Evolutionary conservation across 768 basidiomycete genomes (phyloP), one percentile per base, ranked within the genome.

Genomic region (Roridomyces roridus): DNA sequence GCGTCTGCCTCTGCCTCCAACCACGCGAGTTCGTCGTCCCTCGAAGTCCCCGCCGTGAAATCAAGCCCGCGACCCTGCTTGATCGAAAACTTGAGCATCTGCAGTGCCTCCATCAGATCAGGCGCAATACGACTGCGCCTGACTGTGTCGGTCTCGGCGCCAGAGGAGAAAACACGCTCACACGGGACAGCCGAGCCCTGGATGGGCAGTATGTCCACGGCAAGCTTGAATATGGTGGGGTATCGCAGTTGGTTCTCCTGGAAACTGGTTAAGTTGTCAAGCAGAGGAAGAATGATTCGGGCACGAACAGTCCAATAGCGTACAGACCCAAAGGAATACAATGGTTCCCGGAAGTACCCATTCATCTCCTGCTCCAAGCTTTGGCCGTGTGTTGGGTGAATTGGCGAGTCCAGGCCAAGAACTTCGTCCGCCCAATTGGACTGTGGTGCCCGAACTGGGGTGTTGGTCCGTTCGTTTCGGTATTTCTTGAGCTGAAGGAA

Each of bases 181-280:
- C 51, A 52, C 1, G 51, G 51, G 2, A 52, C 43, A 6, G 51
- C 42, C 5, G 51, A 52, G 4, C 51, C 51, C 24, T 52, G 51
- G 14, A 52, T 52, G 0, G 51, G 42, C 21, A 52, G 18, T 7
- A 43, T 43, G 31, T 52, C 43, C 15, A 52, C 11, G 2, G 51
- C 51, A 10, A 48, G 35, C 11, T 20, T 37, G 37, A 55, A 55
- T 2, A 55, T 41, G 6, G 53, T 55, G 5, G 53, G 53, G 17
- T 55, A 18, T 34, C 53, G 53, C 2, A 55, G 53, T n/a, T 55
- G 53, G 41, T 26, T 55, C 10, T 55, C 53, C 46, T 55, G 20
- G 7, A 23, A 21, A 3, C 14, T 8, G 5, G 39, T 47, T 18
- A 23, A 47, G 21, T 24, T 14, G 28, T 17, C n/a, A 15, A 23